Evolutionary conservation across 1,284 basidiomycete genomes (phyloP).

Genomic region (Austropuccinia psidii): DNA sequence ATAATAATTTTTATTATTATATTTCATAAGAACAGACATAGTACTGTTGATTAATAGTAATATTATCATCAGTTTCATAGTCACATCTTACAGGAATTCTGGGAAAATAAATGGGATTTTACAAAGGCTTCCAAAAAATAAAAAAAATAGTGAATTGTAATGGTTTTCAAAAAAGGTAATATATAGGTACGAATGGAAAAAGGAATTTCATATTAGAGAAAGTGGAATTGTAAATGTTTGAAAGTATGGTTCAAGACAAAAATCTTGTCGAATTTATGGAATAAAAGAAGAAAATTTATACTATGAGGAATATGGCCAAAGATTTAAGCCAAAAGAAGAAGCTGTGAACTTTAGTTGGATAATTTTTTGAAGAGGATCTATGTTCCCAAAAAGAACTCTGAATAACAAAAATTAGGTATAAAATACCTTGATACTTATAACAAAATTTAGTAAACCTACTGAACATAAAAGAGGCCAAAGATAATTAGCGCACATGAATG

Average conservation of each 20-base stretch:
- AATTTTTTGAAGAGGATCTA: constrained; percentile 14
- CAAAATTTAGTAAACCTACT: not conserved
- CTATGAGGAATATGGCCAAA: not conserved
- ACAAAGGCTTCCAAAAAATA: constrained; percentile 20
- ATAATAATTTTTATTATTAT: too few species aligned
- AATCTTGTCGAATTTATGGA: constrained; percentile 5
- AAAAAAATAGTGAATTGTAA: not conserved
- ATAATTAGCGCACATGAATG: not conserved
- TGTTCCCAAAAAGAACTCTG: not conserved
- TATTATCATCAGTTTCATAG: too few species aligned
- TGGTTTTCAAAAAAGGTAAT: not conserved
- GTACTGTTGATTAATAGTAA: too few species aligned
- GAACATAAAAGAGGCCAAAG: not conserved
- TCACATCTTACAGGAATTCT: too few species aligned
- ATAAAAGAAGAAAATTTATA: not conserved
- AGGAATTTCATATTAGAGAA: not conserved
- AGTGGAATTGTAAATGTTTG: not conserved
- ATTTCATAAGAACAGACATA: too few species aligned
- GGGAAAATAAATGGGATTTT: constrained; percentile 27
- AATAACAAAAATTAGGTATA: not conserved
- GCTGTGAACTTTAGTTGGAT: constrained; percentile 5
- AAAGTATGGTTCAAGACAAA: not conserved
- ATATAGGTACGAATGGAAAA: not conserved
- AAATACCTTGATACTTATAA: constrained; percentile 6
- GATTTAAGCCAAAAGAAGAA: constrained; percentile 21